A percentile compares a stretch with the other conserved stretches of the same genome.
phyloP scores from a whole-genome alignment of 306 rosid species.

The Abrus precatorius region DNA sequence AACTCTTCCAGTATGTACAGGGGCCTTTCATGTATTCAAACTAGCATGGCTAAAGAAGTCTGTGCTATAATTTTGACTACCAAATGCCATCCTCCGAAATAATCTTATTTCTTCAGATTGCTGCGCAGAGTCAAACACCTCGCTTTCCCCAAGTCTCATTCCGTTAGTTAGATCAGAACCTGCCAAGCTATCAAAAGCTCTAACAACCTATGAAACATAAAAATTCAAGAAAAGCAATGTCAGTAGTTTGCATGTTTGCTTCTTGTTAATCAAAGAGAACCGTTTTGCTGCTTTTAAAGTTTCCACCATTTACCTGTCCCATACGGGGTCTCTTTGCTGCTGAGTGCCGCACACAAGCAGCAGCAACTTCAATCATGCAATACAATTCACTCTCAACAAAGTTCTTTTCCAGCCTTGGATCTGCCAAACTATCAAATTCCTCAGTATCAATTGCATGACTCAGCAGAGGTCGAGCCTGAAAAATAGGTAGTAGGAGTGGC shows the following conservation, averaged over 20 bases:
- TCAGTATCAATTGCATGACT: constrained; percentile 69
- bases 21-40: constrained; percentile 49
- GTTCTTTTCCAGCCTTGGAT: constrained; percentile 75
- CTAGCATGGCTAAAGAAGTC: constrained; percentile 68
- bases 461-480: constrained; percentile 89
- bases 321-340: constrained; percentile 84
- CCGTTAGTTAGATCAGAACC: constrained; percentile 82
- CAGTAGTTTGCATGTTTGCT: constrained; percentile 14
- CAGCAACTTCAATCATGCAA: constrained; percentile 81
- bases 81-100: constrained; percentile 84
- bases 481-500: constrained; percentile 29
- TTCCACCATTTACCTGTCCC: constrained; percentile 81
- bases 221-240: constrained; percentile 42
- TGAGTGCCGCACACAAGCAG: constrained; percentile 88
- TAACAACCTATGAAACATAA: constrained; percentile 75
- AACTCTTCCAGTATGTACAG: constrained; percentile 51
- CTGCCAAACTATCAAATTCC: constrained; percentile 67
- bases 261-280: not conserved
- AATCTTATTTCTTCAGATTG: constrained; percentile 76
- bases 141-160: constrained; percentile 88
- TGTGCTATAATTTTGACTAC: constrained; percentile 76
- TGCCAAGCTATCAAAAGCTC: constrained; percentile 80
- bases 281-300: constrained; percentile 13
- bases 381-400: constrained; percentile 73
- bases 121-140: constrained; percentile 70